phyloP scores from a whole-genome alignment of 106 monocot species.

The Posidonia australis region DNA sequence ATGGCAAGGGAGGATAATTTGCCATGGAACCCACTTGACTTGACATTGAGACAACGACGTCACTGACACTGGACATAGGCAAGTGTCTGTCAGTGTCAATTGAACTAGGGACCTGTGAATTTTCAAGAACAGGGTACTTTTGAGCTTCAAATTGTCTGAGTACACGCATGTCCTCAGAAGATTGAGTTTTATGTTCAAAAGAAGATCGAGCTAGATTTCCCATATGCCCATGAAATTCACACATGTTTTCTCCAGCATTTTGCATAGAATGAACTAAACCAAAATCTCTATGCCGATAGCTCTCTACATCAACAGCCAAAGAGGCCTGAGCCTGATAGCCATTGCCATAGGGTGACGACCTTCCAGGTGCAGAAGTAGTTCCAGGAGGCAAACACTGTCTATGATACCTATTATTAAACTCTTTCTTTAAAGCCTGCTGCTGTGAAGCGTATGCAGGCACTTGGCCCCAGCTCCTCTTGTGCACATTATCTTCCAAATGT shows the following conservation, averaged over 20 bases:
- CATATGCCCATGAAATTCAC: slow-evolving; percentile 4
- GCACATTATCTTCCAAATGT: background rate
- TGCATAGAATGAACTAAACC: background rate
- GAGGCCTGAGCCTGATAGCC: background rate
- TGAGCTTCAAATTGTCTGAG: slow-evolving; percentile 1
- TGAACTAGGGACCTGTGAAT: background rate
- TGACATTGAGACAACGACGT: background rate
- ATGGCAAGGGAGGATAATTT: slow-evolving; percentile 19
- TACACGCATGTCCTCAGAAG: background rate
- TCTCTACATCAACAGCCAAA: background rate
- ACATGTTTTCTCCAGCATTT: slow-evolving; percentile 9
- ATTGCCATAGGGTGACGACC: background rate
- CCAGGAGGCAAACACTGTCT: slow-evolving; percentile 2
- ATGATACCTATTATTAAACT: background rate
- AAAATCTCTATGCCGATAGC: background rate
- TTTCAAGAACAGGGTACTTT: background rate
- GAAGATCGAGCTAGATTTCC: background rate
- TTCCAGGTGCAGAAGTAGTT: background rate
- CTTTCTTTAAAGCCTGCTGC: background rate
- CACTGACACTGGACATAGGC: background rate
- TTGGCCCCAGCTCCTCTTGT: background rate
- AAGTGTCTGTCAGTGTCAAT: slow-evolving; percentile 1
- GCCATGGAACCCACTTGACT: background rate
- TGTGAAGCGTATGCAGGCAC: background rate
- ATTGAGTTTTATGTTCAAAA: slow-evolving; percentile 1